Evolutionary conservation across 2,329 filamentous ascomycete species (phyloP), one percentile per base, ranked within the genome.

Genomic region (Arachnopeziza araneosa): DNA sequence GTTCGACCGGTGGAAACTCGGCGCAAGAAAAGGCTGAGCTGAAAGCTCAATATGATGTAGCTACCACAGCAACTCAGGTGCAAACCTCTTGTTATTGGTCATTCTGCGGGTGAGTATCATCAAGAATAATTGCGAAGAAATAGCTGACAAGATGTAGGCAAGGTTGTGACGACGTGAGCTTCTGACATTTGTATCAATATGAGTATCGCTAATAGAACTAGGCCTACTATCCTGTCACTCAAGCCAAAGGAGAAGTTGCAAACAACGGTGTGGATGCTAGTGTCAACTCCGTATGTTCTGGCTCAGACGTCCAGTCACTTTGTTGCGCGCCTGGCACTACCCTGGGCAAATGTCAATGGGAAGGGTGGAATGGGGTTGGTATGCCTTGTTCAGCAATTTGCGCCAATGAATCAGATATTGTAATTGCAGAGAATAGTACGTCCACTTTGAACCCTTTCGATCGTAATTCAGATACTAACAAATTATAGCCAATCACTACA

Each of bases 341-440:
- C 64, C 66, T 69, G 52, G 71, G 71, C 23, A 70, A 54, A 8
- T 73, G 71, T 57, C 61, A 63, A 24, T 73, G 71, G 71, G 52
- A 58, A 30, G 61, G 61, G 32, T 73, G 66, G 51, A 65, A 68
- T 23, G 72, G 72, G 1, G 60, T 65, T 7, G 70, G 72, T 9
- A 30, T 30, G 26, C 26, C 26, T 9, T 30, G 26, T 30, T 30
- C 26, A 30, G 26, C 26, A 30, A 30, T 30, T 30, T 30, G 26
- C 9, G 26, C 26, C 26, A 30, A 30, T 30, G 26, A 30, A 30
- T 30, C 26, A 30, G 26, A 30, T 30, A 30, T 30, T 9, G 26
- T 30, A 9, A 30, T 64, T 60, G 54, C 71, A 72, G 58, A 71
- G 68, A 2, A 68, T 71, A 54, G 53, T 74, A 19, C 61, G 60